Conservation (phyloP, 2,329 filamentous ascomycete species). For the Fusarium decemcellulare region DNA sequence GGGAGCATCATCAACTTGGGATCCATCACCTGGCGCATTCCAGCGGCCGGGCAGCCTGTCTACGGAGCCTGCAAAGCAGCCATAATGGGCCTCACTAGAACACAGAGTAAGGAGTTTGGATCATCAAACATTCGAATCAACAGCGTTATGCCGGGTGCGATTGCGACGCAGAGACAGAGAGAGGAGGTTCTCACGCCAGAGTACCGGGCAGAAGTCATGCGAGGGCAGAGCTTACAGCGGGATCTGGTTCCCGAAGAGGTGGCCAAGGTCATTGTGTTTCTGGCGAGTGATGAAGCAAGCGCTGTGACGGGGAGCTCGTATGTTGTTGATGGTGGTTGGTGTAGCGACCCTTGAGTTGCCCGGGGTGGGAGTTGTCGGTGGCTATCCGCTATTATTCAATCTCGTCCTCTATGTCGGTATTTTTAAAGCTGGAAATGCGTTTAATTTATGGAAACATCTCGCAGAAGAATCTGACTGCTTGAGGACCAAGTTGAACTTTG, state of each 20-base stretch:
- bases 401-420: neutral
- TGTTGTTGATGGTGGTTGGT: constrained; percentile 53
- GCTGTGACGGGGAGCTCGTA: constrained; percentile 60
- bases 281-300: constrained; percentile 62
- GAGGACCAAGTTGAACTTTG: too few species aligned
- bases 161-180: constrained; percentile 61
- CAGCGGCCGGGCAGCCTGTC: constrained; percentile 59
- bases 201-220: constrained; percentile 55
- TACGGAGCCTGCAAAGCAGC: constrained; percentile 69
- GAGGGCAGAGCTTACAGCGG: constrained; percentile 59
- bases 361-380: too few species aligned
- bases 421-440: too few species aligned
- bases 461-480: too few species aligned
- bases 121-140: constrained; percentile 63
- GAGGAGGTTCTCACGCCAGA: constrained; percentile 60
- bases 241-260: constrained; percentile 59
- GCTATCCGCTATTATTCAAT: too few species aligned
- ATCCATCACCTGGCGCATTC: constrained; percentile 62
- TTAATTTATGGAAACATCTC: too few species aligned
- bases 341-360: constrained; percentile 31
- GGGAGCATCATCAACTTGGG: constrained; percentile 71
- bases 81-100: constrained; percentile 68
- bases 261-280: constrained; percentile 60
- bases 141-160: constrained; percentile 64
- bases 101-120: constrained; percentile 67